Conservation (phyloP, 805 yeast genomes). For the Blastobotrys peoriensis region DNA sequence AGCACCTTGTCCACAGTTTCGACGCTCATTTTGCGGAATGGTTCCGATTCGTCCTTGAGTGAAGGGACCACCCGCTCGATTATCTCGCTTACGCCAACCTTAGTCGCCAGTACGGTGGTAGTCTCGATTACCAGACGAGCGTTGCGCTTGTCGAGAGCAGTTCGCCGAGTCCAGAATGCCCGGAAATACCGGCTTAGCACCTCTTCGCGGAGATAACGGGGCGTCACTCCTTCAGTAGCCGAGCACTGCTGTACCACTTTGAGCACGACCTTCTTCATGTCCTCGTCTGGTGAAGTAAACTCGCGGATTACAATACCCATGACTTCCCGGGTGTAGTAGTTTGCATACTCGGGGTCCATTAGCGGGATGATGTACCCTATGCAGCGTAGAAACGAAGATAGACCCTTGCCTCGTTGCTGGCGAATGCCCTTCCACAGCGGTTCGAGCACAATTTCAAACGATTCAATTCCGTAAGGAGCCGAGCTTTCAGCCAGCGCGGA, state of each 20-base stretch:
- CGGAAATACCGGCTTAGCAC: constrained; percentile 58
- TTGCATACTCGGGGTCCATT: constrained; percentile 78
- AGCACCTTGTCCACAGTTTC: constrained; percentile 60
- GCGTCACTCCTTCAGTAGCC: constrained; percentile 48
- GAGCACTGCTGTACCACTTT: constrained; percentile 63
- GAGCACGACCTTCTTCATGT: constrained; percentile 71
- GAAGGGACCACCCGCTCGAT: constrained; percentile 51
- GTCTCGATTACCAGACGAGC: constrained; percentile 64
- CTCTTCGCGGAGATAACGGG: constrained; percentile 43
- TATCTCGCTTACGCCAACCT: constrained; percentile 58
- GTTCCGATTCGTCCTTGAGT: constrained; percentile 78
- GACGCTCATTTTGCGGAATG: constrained; percentile 70
- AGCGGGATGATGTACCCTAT: constrained; percentile 76
- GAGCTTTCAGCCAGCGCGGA: constrained; percentile 75
- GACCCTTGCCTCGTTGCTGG: constrained; percentile 66
- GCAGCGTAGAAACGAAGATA: constrained; percentile 72
- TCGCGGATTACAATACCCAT: constrained; percentile 64
- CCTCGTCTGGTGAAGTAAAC: constrained; percentile 78
- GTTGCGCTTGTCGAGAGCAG: constrained; percentile 49
- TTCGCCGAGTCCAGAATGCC: constrained; percentile 75
- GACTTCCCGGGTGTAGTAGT: constrained; percentile 70
- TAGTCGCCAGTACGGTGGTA: constrained; percentile 58
- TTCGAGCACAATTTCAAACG: constrained; percentile 68
- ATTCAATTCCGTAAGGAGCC: constrained; percentile 83
- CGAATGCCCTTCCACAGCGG: constrained; percentile 77